These are phyloP conservation scores for Solanum chacoense DNA, from an alignment of 305 asterid species.

Conservation along the genomic window DNA sequence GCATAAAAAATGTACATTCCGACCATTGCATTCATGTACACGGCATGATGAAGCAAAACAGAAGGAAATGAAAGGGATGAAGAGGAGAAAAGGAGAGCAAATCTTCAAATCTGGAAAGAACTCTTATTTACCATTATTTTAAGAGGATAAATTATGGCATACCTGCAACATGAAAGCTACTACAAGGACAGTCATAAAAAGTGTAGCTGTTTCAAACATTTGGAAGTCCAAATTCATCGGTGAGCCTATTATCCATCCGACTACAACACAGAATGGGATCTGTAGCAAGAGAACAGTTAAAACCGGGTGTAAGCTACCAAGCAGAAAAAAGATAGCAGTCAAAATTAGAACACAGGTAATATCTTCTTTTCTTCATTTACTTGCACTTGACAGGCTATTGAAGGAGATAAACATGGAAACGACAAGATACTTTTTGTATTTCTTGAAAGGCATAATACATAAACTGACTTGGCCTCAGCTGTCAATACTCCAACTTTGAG, in stretches of 20 bases:
- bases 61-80: background rate
- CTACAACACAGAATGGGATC: constrained; percentile 73
- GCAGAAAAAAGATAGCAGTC: background rate
- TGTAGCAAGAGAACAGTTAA: constrained; percentile 6
- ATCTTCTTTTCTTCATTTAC: background rate
- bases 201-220: constrained; percentile 70
- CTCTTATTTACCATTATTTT: background rate
- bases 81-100: background rate
- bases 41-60: background rate
- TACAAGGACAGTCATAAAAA: constrained; percentile 69
- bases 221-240: constrained; percentile 78
- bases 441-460: background rate
- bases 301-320: background rate
- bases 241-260: constrained; percentile 65
- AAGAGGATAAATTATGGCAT: background rate
- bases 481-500: background rate
- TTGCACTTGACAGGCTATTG: background rate
- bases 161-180: constrained; percentile 69
- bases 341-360: background rate
- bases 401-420: background rate
- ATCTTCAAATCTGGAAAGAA: background rate
- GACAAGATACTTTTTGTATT: background rate
- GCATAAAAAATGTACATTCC: background rate
- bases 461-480: background rate
- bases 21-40: background rate